Conservation (phyloP, 148 eudicot genomes). For the Rhododendron williamsianum region DNA sequence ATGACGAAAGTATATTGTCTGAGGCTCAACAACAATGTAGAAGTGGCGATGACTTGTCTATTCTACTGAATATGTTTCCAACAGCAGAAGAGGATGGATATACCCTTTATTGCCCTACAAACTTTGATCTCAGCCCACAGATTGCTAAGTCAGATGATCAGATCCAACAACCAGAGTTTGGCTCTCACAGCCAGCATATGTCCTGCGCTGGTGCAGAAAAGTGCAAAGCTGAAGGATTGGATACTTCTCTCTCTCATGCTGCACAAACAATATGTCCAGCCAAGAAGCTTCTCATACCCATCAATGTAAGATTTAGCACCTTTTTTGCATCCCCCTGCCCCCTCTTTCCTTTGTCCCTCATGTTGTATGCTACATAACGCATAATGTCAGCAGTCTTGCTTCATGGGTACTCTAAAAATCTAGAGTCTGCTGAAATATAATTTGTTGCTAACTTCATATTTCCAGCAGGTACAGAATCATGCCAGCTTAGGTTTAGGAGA, state of each 20-base stretch:
- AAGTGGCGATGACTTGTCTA: constrained; percentile 40
- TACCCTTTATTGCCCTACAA: constrained; percentile 57
- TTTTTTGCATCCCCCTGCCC: neutral
- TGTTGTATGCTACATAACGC: neutral
- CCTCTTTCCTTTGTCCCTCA: neutral
- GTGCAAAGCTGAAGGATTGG: constrained; percentile 23
- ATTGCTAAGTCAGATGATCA: constrained; percentile 10
- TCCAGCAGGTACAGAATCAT: constrained; percentile 33
- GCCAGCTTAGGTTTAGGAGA: constrained; percentile 13
- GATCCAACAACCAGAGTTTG: constrained; percentile 17
- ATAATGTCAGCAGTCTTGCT: neutral
- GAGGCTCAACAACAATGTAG: constrained; percentile 37
- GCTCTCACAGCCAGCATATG: constrained; percentile 11
- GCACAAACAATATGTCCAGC: constrained; percentile 40
- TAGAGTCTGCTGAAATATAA: neutral
- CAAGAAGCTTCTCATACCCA: constrained; percentile 11
- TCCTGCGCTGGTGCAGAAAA: constrained; percentile 9
- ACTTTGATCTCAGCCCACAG: constrained; percentile 20
- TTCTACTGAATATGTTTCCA: constrained; percentile 36
- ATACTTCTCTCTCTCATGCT: constrained; percentile 49
- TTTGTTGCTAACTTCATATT: neutral
- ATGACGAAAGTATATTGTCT: constrained; percentile 38
- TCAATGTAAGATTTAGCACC: constrained; percentile 36
- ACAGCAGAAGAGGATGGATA: constrained; percentile 51
- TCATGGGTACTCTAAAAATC: neutral